Conservation (phyloP, 805 yeast genomes). For the Yamadazyma philogaea region DNA sequence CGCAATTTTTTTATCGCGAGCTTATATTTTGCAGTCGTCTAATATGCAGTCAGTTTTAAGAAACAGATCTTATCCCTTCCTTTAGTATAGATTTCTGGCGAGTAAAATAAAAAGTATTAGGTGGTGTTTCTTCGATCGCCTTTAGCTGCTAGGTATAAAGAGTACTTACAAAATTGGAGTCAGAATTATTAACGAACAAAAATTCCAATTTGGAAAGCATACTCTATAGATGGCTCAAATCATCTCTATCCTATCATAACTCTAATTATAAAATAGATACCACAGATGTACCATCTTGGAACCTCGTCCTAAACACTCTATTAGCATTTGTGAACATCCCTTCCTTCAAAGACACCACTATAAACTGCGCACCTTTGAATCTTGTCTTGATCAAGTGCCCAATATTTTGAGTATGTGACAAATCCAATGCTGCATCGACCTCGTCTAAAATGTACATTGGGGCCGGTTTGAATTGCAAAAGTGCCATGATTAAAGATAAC, state of each 20-base stretch:
- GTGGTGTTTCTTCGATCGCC: too few relatives aligned
- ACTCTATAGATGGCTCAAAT: too few relatives aligned
- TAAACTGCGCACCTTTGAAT: slow-evolving; percentile 93
- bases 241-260: too few relatives aligned
- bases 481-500: slow-evolving; percentile 83
- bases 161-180: too few relatives aligned
- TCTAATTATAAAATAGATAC: slow-evolving; percentile 60
- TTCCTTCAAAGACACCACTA: slow-evolving; percentile 93
- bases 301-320: slow-evolving; percentile 85
- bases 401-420: slow-evolving; percentile 95
- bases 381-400: slow-evolving; percentile 95
- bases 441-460: slow-evolving; percentile 98
- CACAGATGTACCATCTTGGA: slow-evolving; percentile 95
- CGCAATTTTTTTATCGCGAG: neutral
- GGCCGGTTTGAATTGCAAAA: slow-evolving; percentile 93
- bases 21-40: neutral
- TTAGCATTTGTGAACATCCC: slow-evolving; percentile 99
- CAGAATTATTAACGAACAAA: too few relatives aligned
- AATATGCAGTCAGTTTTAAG: neutral
- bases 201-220: too few relatives aligned
- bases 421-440: slow-evolving; percentile 96
- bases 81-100: too few relatives aligned
- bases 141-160: too few relatives aligned
- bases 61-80: too few relatives aligned
- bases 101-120: too few relatives aligned